Conservation (phyloP, 768 basidiomycete genomes). For the Pisolithus marmoratus region DNA sequence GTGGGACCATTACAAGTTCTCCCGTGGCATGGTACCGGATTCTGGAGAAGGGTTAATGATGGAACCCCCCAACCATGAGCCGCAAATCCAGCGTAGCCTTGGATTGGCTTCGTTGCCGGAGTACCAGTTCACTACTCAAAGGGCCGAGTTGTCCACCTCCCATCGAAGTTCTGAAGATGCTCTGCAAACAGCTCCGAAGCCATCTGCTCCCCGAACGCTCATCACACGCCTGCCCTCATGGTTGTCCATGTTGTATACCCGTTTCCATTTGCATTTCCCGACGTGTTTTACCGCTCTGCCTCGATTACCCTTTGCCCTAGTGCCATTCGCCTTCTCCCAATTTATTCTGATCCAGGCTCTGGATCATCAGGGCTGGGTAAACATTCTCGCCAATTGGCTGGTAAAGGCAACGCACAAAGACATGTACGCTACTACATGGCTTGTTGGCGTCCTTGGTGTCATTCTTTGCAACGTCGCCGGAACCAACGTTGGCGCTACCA, state of each 20-base stretch:
- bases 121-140: not conserved
- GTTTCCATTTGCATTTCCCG: conserved; percentile 48
- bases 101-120: not conserved
- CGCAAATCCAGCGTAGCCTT: not conserved
- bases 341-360: conserved; percentile 91
- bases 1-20: conserved; percentile 50
- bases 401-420: conserved; percentile 36
- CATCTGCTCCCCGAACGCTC: no score
- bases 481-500: conserved; percentile 89
- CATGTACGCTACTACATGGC: conserved; percentile 50
- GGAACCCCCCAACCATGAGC: not conserved
- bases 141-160: not conserved
- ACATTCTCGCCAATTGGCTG: conserved; percentile 71
- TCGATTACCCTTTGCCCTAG: conserved; percentile 71
- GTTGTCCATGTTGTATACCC: not conserved
- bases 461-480: conserved; percentile 78
- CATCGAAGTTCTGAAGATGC: no score
- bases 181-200: not conserved
- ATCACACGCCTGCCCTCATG: not conserved
- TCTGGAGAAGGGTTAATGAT: not conserved
- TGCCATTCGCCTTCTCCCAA: conserved; percentile 91
- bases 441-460: conserved; percentile 68
- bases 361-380: conserved; percentile 80
- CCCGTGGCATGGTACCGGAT: conserved; percentile 9
- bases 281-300: conserved; percentile 62